Base-by-base conservation (phyloP, 345 rosid species). In the Capsella bursapastoris region DNA sequence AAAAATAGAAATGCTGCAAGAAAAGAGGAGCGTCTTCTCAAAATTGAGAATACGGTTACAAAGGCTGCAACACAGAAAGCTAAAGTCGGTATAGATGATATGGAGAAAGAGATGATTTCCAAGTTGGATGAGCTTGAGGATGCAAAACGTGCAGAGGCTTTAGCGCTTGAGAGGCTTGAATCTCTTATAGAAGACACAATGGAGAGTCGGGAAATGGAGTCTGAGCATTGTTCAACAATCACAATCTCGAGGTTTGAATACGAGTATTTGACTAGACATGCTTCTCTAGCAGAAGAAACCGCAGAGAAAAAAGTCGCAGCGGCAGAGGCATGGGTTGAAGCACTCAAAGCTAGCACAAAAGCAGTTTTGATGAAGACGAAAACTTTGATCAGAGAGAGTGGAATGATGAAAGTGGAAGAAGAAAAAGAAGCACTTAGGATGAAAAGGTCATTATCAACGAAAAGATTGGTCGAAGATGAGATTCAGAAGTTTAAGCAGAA, bases 301-400 rank as follows among this genome's bases (percentile, higher is more conserved):
- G 97, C 97, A 4, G 93, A 84, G 70, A 86, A 87, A 71, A 90
- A 93, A 78, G 85, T 90, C 29, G 89, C 85, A 9, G 97, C 98
- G 22, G 90, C 96, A 49, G 83, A 83, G 81, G 93, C 97, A 1
- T 93, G 98, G 96, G 78, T 86, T n/a, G 90, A 89, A 76, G 93
- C 96, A 68, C 34, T 90, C 35, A 87, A 81, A 71, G 81, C 86
- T 7, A 85, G 88, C 74, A 94, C 87, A 70, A 83, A 66, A 79
- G 90, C 85, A 76, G 82, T 82, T 40, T 11, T 84, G 72, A 84
- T 87, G 86, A 87, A 81, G 80, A 84, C 67, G 0, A 89, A 87
- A 66, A 75, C 81, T 7, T 82, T 79, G 31, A 81, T 73, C 7
- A 78, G 82, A 80, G 74, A 60, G 6, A 73, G 78, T 9, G 71